Conservation (phyloP, 2,329 filamentous ascomycete species). For the Cercospora sp. region DNA sequence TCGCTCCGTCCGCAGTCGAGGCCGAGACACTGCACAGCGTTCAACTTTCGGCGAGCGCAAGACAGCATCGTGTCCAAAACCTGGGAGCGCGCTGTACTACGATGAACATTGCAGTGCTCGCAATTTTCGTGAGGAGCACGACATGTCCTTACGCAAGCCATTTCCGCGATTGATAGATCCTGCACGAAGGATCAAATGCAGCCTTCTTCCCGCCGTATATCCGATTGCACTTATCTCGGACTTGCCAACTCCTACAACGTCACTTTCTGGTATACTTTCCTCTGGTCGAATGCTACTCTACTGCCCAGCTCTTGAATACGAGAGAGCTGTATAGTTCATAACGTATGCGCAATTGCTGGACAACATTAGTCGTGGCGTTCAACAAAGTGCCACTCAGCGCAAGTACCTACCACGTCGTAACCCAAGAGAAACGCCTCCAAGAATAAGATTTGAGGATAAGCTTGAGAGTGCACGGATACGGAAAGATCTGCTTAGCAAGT, state of each 20-base stretch:
- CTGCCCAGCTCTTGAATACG: neutral
- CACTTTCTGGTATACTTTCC: neutral
- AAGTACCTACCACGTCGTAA: neutral
- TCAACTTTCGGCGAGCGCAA: neutral
- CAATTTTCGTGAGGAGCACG: neutral
- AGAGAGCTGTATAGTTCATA: neutral
- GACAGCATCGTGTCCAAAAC: neutral
- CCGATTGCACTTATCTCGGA: neutral
- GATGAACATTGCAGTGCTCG: neutral
- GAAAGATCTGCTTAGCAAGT: slow-evolving; percentile 8
- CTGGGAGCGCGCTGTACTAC: neutral
- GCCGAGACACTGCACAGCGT: neutral
- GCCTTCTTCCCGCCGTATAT: neutral
- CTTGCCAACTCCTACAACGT: neutral
- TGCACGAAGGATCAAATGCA: neutral
- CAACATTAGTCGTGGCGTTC: neutral
- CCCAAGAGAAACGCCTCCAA: slow-evolving; percentile 13
- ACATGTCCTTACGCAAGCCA: neutral
- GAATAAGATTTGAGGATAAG: slow-evolving; percentile 7
- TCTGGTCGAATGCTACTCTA: neutral
- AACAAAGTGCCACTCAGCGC: neutral
- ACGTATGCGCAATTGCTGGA: neutral
- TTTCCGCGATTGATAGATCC: neutral
- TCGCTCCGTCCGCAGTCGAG: neutral
- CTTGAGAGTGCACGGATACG: neutral